phyloP scores from a whole-genome alignment of 371 early-diverging fungal species.

The Amoeboradix gromovi region DNA sequence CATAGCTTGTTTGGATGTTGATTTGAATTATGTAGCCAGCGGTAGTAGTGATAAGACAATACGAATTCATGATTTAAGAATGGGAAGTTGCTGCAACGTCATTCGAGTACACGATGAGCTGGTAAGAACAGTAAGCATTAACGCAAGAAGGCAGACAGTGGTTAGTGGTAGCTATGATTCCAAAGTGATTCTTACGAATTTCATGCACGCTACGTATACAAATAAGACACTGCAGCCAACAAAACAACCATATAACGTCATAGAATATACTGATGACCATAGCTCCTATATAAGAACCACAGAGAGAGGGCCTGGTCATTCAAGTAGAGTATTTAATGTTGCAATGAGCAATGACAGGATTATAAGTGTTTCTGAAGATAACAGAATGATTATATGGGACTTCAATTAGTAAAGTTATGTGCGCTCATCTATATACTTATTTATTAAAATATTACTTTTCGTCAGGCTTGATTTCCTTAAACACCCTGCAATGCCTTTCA shows the following conservation, averaged over 20 bases:
- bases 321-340: background rate
- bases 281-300: background rate
- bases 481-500: no score
- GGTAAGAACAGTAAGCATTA: background rate
- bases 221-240: background rate
- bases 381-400: background rate
- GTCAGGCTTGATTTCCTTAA: no score
- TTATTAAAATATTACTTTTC: no score
- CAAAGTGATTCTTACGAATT: background rate
- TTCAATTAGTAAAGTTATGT: no score
- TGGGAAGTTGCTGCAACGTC: background rate
- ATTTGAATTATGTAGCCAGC: background rate
- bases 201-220: background rate
- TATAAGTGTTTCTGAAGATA: background rate
- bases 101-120: background rate
- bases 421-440: no score
- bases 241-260: background rate
- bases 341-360: background rate
- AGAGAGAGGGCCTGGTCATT: background rate
- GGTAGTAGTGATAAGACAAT: background rate
- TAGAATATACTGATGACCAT: background rate
- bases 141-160: background rate
- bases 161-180: background rate
- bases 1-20: background rate
- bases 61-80: background rate